Evolutionary conservation across 352 stramenopile species (phyloP), one percentile per base, ranked within the genome.

Genomic region (Phytophthora tubulina): DNA sequence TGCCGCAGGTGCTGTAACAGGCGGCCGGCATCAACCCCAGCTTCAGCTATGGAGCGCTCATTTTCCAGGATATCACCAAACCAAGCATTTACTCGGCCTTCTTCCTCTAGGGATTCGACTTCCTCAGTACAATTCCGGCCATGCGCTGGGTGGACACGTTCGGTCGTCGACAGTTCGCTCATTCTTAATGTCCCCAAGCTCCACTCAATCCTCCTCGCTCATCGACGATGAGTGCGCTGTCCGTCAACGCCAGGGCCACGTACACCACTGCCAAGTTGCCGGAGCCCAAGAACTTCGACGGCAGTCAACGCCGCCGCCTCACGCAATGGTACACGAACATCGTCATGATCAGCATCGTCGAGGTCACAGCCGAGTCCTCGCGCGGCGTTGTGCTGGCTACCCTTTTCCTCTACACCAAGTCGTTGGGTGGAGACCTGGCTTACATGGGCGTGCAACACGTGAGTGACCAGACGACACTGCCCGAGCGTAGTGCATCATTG

Each of bases 391-490:
- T 92, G 72, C 77, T 93, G 70, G 75, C 86, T 42, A 92, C 86
- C 57, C 81, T 93, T 11, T 93, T 90, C 70, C 84, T 93, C 8
- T 93, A 93, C 76, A 90, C 72, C 73, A 89, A 87, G 67, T 93
- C 86, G 32, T 79, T 92, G 15, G 86, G 86, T 41, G 86, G 86
- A 31, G 78, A 89, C 27, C 66, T 93, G 21, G 84, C 82, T 62
- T 90, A 88, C 70, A 93, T 93, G 86, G 86, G 84, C 0, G 50
- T 93, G 63, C 78, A 21, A 21, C 21, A 21, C 21, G 21, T 21
- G 1, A 21, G 21, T 21, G 21, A 21, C 21, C 21, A 21, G 21
- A 21, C 21, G 21, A 21, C 21, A 21, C 21, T 21, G 21, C 21
- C 21, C 21, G 21, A 21, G 21, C 21, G 21, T 21, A 21, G 21